Evolutionary conservation across 208 protist genomes (phyloP).

Genomic region (Trypanosomatidae sp.): DNA sequence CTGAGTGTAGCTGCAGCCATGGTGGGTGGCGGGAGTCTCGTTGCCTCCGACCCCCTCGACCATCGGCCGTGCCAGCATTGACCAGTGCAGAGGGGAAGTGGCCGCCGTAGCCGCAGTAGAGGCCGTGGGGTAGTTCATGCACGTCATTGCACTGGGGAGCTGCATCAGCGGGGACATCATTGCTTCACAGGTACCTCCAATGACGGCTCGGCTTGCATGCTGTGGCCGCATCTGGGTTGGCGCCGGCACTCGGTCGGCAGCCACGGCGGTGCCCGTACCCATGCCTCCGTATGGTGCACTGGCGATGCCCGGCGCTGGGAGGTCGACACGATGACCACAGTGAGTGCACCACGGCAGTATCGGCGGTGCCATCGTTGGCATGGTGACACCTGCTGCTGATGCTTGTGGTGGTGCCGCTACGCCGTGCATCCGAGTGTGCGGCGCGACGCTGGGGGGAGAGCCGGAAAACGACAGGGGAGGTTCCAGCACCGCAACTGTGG

Average conservation of each 20-base stretch:
- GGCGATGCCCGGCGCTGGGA: neutral
- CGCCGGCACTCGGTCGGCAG: neutral
- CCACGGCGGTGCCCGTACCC: neutral
- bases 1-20: neutral
- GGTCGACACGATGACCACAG: constrained; percentile 4
- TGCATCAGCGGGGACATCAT: neutral
- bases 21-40: neutral
- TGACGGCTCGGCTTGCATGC: neutral
- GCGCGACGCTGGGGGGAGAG: neutral
- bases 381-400: neutral
- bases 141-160: neutral
- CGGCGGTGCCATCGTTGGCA: neutral
- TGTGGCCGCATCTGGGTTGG: neutral
- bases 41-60: neutral
- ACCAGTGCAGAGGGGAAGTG: neutral
- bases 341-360: neutral
- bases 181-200: neutral
- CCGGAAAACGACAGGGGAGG: neutral
- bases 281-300: neutral
- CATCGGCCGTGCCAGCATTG: neutral
- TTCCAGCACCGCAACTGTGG: neutral
- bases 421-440: neutral
- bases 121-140: neutral
- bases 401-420: neutral
- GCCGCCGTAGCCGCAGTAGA: neutral